A percentile compares a stretch with the other conserved stretches of the same genome.
Evolutionary conservation across 2,329 filamentous ascomycete species (phyloP).

Genomic region (Trichoderma breve): DNA sequence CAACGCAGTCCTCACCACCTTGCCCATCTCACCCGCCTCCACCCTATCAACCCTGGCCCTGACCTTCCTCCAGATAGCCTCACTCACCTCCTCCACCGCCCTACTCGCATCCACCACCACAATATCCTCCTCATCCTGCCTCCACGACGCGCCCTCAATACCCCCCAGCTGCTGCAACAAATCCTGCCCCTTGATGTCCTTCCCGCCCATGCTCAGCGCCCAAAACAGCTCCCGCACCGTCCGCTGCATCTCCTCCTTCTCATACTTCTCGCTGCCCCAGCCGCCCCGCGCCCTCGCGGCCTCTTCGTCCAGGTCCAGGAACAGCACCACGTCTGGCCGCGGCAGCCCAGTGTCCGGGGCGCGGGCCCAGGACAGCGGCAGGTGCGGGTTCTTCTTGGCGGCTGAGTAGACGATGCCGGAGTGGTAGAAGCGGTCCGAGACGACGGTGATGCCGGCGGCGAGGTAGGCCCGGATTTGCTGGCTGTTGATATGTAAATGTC

Average conservation of each 20-base stretch:
- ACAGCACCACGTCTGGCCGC: conserved; percentile 81
- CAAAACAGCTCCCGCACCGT: conserved; percentile 74
- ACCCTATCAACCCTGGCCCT: conserved; percentile 46
- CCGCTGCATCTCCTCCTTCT: conserved; percentile 77
- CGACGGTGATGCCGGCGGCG: conserved; percentile 65
- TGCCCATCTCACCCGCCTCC: conserved; percentile 49
- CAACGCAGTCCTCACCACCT: conserved; percentile 39
- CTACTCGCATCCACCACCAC: conserved; percentile 54
- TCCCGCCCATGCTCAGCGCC: conserved; percentile 49
- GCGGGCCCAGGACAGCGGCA: conserved; percentile 77
- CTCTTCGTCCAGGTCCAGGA: conserved; percentile 75
- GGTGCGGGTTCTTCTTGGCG: conserved; percentile 71
- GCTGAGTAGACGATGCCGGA: conserved; percentile 91
- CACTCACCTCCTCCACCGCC: conserved; percentile 55
- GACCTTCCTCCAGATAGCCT: conserved; percentile 55
- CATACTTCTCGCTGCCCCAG: conserved; percentile 86
- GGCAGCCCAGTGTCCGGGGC: conserved; percentile 83
- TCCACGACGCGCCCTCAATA: conserved; percentile 34
- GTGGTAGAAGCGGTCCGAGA: conserved; percentile 94
- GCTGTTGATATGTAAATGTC: conserved; percentile 31
- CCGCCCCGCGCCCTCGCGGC: conserved; percentile 75
- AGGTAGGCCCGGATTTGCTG: conserved; percentile 55
- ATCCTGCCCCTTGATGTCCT: conserved; percentile 33
- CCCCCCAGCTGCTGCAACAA: conserved; percentile 26
- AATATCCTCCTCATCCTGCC: conserved; percentile 53